Conservation (phyloP, 352 stramenopile genomes). For the Thalassiosira hispida region DNA sequence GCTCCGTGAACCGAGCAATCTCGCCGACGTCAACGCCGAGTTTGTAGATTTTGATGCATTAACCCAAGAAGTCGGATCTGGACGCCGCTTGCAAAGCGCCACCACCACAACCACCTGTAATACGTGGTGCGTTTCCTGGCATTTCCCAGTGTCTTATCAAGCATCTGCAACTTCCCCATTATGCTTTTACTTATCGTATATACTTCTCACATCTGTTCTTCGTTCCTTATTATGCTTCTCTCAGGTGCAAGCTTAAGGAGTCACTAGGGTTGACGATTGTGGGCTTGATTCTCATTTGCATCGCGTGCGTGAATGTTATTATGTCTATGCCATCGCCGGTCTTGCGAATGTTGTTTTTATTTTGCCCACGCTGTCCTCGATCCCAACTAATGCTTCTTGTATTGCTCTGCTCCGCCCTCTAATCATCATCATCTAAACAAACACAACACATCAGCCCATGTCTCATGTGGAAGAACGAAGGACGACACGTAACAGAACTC, state of each 20-base stretch:
- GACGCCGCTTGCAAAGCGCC: constrained; percentile 17
- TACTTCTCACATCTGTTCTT: too few relatives aligned
- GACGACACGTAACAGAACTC: constrained; percentile 56
- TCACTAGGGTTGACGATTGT: constrained; percentile 55
- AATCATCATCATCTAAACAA: neutral
- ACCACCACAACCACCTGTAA: constrained; percentile 38
- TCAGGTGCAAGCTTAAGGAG: constrained; percentile 50
- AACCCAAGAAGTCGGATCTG: neutral
- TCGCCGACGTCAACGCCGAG: constrained; percentile 20
- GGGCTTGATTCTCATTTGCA: constrained; percentile 55
- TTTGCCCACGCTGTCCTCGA: neutral
- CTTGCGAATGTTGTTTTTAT: neutral
- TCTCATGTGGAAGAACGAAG: constrained; percentile 70
- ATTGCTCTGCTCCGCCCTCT: neutral
- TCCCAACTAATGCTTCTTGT: neutral
- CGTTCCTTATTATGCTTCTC: too few relatives aligned
- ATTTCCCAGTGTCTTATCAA: too few relatives aligned
- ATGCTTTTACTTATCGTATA: too few relatives aligned
- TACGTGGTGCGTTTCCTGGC: too few relatives aligned
- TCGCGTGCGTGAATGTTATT: constrained; percentile 30
- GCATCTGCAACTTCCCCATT: too few relatives aligned
- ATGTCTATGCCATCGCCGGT: neutral
- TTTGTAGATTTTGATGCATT: constrained; percentile 32
- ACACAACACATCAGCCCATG: constrained; percentile 27
- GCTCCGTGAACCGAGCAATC: neutral